phyloP scores from a whole-genome alignment of 2,329 filamentous ascomycete species.

The Bipolaris sorokiniana region DNA sequence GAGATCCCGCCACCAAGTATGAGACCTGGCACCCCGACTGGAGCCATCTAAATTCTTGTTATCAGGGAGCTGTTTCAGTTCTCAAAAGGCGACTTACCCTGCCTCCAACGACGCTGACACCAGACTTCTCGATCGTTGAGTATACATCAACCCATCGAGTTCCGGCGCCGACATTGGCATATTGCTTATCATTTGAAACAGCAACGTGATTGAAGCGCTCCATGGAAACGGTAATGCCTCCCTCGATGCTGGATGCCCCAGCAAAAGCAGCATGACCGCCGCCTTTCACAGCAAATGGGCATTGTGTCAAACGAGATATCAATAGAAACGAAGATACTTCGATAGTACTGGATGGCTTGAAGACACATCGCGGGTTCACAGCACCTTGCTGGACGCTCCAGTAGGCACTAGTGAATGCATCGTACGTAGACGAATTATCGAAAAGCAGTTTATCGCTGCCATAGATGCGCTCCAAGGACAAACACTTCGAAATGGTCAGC shows the following conservation, averaged over 20 bases:
- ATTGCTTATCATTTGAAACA: slow-evolving; percentile 31
- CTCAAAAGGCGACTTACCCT: slow-evolving; percentile 35
- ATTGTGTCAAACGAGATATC: slow-evolving; percentile 33
- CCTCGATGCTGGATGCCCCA: slow-evolving; percentile 51
- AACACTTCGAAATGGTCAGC: slow-evolving; percentile 27
- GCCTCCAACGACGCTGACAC: slow-evolving; percentile 42
- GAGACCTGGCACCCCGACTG: slow-evolving; percentile 43
- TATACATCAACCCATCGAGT: slow-evolving; percentile 47
- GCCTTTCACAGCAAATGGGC: slow-evolving; percentile 53
- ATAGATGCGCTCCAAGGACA: slow-evolving; percentile 30
- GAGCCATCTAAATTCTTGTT: slow-evolving; percentile 21
- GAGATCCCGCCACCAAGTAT: slow-evolving; percentile 38
- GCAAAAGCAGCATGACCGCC: slow-evolving; percentile 53
- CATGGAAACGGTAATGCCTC: slow-evolving; percentile 54
- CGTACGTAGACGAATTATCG: slow-evolving; percentile 24
- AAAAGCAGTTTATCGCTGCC: slow-evolving; percentile 24
- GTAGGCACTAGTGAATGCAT: slow-evolving; percentile 29
- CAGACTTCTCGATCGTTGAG: slow-evolving; percentile 28
- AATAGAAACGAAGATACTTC: slow-evolving; percentile 32
- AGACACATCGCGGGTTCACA: slow-evolving; percentile 36
- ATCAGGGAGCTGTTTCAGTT: slow-evolving; percentile 3
- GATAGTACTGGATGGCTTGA: slow-evolving; percentile 27
- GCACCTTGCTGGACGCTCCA: slow-evolving; percentile 39
- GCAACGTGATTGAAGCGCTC: slow-evolving; percentile 38
- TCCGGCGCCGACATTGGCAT: slow-evolving; percentile 40